Percentiles rank a stretch among this genome's conserved stretches.
phyloP scores from a whole-genome alignment of 2,329 filamentous ascomycete species.

The Fusarium subtropicale region DNA sequence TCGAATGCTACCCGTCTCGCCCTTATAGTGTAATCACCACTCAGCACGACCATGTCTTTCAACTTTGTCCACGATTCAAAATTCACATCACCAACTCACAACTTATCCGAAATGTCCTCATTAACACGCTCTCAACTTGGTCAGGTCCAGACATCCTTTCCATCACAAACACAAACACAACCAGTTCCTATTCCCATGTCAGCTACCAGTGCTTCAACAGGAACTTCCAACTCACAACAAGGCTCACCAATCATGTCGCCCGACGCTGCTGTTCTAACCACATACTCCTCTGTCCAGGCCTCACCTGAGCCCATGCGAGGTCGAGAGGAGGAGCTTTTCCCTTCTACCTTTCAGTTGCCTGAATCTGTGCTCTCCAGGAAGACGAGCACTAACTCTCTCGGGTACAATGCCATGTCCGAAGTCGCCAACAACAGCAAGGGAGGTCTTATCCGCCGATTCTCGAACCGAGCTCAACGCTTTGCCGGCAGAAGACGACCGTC shows the following conservation, averaged over 20 bases:
- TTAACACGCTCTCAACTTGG: conserved; percentile 57
- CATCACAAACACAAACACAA: conserved; percentile 54
- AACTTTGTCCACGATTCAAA: conserved; percentile 44
- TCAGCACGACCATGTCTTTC: conserved; percentile 43
- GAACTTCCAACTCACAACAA: conserved; percentile 66
- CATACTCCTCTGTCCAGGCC: conserved; percentile 72
- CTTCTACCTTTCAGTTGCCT: conserved; percentile 74
- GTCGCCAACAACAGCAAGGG: conserved; percentile 61
- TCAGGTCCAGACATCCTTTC: conserved; percentile 61
- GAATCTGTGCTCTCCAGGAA: conserved; percentile 74
- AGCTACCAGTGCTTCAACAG: conserved; percentile 67
- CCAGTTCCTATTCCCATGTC: conserved; percentile 60
- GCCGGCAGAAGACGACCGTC: conserved; percentile 77
- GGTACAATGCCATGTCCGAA: conserved; percentile 69
- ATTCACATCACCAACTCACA: conserved; percentile 38
- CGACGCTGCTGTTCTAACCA: conserved; percentile 63
- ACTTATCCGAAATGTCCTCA: conserved; percentile 57
- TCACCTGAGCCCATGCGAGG: conserved; percentile 73
- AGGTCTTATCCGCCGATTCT: conserved; percentile 82
- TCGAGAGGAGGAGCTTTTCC: conserved; percentile 64
- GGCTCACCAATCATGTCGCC: conserved; percentile 69
- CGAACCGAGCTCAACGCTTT: conserved; percentile 81
- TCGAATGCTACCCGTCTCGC: conserved; percentile 44
- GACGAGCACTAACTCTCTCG: conserved; percentile 72
- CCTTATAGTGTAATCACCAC: conserved; percentile 42